phyloP scores from a whole-genome alignment of 169 alveolate species.

The Hepatocystis sp. region DNA sequence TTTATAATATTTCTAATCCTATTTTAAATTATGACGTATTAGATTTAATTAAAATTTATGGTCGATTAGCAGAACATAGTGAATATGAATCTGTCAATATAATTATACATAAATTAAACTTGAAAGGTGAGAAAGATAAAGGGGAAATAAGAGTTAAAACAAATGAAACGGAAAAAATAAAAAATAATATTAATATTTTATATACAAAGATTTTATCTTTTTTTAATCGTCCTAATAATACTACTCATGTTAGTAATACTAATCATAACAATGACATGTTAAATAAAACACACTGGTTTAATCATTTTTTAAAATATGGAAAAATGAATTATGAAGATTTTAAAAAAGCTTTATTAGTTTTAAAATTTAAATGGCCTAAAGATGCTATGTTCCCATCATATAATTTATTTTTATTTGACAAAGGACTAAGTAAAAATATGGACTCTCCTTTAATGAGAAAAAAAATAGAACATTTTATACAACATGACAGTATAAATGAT shows the following conservation, averaged over 20 bases:
- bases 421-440: constrained; percentile 52
- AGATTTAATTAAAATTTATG: constrained; percentile 70
- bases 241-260: not conserved
- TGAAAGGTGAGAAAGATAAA: not conserved
- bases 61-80: constrained; percentile 71
- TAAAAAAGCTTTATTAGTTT: constrained; percentile 14
- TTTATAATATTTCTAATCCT: constrained; percentile 65
- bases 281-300: constrained; percentile 32
- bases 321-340: constrained; percentile 67
- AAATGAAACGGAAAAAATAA: not conserved
- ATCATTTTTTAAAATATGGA: constrained; percentile 58
- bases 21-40: constrained; percentile 70
- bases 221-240: constrained; percentile 3
- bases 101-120: not conserved
- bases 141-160: not conserved
- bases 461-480: constrained; percentile 61
- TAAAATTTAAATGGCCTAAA: constrained; percentile 75
- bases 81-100: constrained; percentile 43
- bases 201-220: not conserved
- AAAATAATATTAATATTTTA: not conserved
- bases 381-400: constrained; percentile 64
- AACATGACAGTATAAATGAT: constrained; percentile 49
- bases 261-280: too few species aligned
- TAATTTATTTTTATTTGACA: constrained; percentile 59
- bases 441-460: constrained; percentile 63